Evolutionary conservation across 2,329 filamentous ascomycete genomes (phyloP), one percentile per base, ranked within the genome.

Genomic region (Fusarium sp.): DNA sequence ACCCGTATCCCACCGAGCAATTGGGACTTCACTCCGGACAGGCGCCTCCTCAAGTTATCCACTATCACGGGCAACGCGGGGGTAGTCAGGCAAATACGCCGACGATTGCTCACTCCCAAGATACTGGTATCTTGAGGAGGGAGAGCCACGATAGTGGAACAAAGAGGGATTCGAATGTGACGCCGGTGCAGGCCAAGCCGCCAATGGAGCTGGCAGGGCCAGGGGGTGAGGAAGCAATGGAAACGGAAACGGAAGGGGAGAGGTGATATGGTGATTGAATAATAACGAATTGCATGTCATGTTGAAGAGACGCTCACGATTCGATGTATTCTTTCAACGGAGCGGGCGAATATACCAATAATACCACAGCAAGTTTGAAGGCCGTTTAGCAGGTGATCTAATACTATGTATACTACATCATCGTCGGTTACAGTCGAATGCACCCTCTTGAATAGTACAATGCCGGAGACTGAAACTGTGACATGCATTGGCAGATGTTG

Each of bases 21-120:
- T 78, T 90, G 7, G 88, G 88, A 17, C 83, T 86, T 4, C 86
- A 89, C 67, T 85, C 85, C 38, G 88, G 88, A 17, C 88, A 90
- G 74, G 81, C 84, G 17, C 87, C 88, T 24, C 88, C 88, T 11
- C 88, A 90, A 72, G 88, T 90, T 4, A 82, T 90, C 28, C 88
- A 90, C 70, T 90, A 90, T 68, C 88, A 90, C 65, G 88, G 88
- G 7, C 88, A 90, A 74, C 81, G 88, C 38, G 88, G 88, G n/a
- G 88, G 88, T 12, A 90, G 88, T 70, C 88, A 90, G 72, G 85
- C 87, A 10, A 89, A 88, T 70, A 90, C 88, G 0, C 88, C 88
- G 14, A 90, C 87, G 1, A 77, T 84, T 23, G 77, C 83, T 20
- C 83, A 83, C 58, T 82, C 84, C 46, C 82, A 84, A 47, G 86